Evolutionary conservation across 2,329 filamentous ascomycete genomes (phyloP), one percentile per base, ranked within the genome.

Genomic region (Claviceps lovelessii): DNA sequence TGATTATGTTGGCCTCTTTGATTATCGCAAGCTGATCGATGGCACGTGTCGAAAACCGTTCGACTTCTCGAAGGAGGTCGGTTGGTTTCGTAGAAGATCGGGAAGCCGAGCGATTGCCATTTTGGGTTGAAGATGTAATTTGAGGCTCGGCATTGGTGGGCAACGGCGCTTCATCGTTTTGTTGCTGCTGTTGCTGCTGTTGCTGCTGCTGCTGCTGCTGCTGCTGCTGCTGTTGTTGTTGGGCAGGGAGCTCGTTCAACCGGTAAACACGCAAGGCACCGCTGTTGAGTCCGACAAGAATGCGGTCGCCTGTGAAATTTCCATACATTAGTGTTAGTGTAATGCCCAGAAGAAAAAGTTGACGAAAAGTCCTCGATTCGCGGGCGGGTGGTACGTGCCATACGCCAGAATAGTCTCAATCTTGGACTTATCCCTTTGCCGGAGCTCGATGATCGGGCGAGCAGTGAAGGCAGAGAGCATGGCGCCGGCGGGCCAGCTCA

Each of bases 381-480:
- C 15, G 39, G 35, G 35, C 35, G 10, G 29, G 39, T 19, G 29
- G 19, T 46, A 54, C 70, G 56, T 77, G 88, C 86, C 90, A 72
- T 95, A 88, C 58, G 91, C 88, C 50, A 97, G 79, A 61, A 98
- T 88, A 51, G 88, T 93, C 73, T 98, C 93, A 72, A 98, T 95
- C 76, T 86, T 93, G 61, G 88, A 94, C 76, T 94, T 96, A 81
- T 97, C 91, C 71, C 88, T 85, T 71, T 84, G 84, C 74, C 87
- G 90, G 65, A 98, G 86, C 86, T 98, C 93, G 77, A 97, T 87
- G 69, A 98, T 91, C 60, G 90, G 88, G 67, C 88, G 87, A 75
- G 93, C 90, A 63, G 87, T 95, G 74, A 98, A 98, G 68, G 93
- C 93, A 72, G 91, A 94, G 72, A 98, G 85, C 93, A 96, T 96